Evolutionary conservation across 768 basidiomycete genomes (phyloP).

Genomic region (Naganishia onofrii): DNA sequence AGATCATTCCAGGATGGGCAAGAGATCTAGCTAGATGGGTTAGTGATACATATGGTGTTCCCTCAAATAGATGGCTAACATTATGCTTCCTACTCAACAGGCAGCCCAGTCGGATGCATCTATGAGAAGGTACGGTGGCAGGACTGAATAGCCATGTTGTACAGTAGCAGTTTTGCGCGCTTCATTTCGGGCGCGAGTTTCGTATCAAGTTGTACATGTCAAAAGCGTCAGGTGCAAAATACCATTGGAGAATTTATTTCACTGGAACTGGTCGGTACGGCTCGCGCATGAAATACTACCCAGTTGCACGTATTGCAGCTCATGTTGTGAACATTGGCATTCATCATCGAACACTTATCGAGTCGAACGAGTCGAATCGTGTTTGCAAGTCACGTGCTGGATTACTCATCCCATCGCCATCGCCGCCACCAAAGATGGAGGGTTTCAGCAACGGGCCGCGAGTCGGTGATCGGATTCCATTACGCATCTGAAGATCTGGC

Average conservation of each 20-base stretch:
- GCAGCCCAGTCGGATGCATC: constrained; percentile 3
- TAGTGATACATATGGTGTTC: constrained; percentile 25
- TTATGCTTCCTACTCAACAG: not conserved
- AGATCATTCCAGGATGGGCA: constrained; percentile 44
- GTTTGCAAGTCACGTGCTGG: too few relatives aligned
- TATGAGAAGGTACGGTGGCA: not conserved
- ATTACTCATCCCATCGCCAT: not conserved
- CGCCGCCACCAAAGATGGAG: not conserved
- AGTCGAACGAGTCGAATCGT: too few relatives aligned
- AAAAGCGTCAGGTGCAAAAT: too few relatives aligned
- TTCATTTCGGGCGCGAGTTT: not conserved
- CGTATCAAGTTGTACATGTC: too few relatives aligned
- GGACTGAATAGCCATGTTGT: not conserved
- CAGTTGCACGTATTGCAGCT: too few relatives aligned
- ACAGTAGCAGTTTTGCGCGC: too few relatives aligned
- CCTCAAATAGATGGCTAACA: not conserved
- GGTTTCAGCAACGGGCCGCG: constrained; percentile 1
- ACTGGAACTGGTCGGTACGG: too few relatives aligned
- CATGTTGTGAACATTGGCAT: too few relatives aligned
- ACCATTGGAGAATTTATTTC: too few relatives aligned
- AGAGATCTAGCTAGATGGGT: constrained; percentile 74
- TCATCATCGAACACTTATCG: too few relatives aligned
- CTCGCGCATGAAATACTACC: too few relatives aligned
- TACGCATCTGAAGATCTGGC: constrained; percentile 11
- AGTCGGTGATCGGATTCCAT: constrained; percentile 15